Conservation (phyloP, 176 grass and related monocot genomes). For the Carex parvula region DNA sequence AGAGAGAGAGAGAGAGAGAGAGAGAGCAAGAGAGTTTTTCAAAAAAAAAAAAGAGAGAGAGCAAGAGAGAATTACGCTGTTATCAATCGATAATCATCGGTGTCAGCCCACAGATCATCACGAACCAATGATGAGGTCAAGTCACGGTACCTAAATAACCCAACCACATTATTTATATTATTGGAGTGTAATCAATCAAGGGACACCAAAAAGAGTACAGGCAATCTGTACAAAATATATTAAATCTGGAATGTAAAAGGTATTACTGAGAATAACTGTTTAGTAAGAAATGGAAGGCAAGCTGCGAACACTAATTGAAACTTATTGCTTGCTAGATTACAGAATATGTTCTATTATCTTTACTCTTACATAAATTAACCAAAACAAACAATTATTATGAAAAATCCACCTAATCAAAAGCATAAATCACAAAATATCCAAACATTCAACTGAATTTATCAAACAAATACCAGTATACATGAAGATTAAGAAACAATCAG, state of each 20-base stretch:
- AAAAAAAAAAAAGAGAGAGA: neutral
- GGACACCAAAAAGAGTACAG: neutral
- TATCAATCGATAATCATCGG: conserved; percentile 61
- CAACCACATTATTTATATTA: neutral
- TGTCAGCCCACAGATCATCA: conserved; percentile 48
- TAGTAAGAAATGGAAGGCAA: conserved; percentile 1
- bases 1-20: neutral
- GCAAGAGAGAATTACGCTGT: conserved; percentile 51
- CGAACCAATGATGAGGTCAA: conserved; percentile 62
- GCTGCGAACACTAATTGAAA: neutral
- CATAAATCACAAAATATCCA: neutral
- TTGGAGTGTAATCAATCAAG: neutral
- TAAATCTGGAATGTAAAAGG: neutral
- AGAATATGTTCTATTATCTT: neutral
- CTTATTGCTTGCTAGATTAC: neutral
- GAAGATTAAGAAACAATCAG: conserved; percentile 8
- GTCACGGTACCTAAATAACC: conserved; percentile 52
- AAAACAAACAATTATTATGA: neutral
- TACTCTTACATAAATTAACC: neutral
- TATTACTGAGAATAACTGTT: neutral
- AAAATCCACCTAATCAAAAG: neutral
- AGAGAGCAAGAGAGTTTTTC: neutral
- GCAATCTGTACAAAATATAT: conserved; percentile 9
- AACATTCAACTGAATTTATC: neutral
- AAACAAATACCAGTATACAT: neutral